A percentile compares a stretch with the other conserved stretches of the same genome.
Conservation (phyloP, 805 yeast species). For the Candida pini region DNA sequence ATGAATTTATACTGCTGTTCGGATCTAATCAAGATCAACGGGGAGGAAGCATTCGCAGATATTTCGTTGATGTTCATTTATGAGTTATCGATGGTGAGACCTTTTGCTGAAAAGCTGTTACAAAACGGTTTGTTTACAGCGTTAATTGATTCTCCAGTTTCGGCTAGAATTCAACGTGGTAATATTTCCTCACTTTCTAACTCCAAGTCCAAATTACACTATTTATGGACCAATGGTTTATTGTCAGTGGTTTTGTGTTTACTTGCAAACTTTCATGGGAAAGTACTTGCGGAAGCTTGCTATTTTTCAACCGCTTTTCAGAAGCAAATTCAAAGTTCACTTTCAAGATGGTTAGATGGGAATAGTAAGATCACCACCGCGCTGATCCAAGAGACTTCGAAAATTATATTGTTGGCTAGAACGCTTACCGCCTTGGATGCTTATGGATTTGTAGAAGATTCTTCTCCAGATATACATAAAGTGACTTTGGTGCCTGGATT, state of each 20-base stretch:
- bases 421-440: conserved; percentile 49
- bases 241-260: conserved; percentile 60
- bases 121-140: conserved; percentile 60
- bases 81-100: conserved; percentile 57
- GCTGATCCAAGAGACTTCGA: conserved; percentile 58
- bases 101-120: conserved; percentile 62
- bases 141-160: conserved; percentile 68
- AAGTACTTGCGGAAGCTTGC: conserved; percentile 59
- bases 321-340: conserved; percentile 58
- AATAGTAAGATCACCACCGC: conserved; percentile 46
- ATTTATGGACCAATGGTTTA: conserved; percentile 83
- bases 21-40: conserved; percentile 52
- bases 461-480: conserved; percentile 13
- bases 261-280: conserved; percentile 56
- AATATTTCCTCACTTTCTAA: conserved; percentile 44
- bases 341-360: conserved; percentile 56
- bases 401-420: conserved; percentile 59
- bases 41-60: conserved; percentile 69
- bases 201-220: conserved; percentile 49
- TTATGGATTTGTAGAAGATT: conserved; percentile 36
- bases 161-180: conserved; percentile 62
- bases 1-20: conserved; percentile 64
- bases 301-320: conserved; percentile 57
- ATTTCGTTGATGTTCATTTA: conserved; percentile 60
- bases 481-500: conserved; percentile 47